Base-by-base conservation (phyloP, 331 rosid species). In the Arachis monticola region DNA sequence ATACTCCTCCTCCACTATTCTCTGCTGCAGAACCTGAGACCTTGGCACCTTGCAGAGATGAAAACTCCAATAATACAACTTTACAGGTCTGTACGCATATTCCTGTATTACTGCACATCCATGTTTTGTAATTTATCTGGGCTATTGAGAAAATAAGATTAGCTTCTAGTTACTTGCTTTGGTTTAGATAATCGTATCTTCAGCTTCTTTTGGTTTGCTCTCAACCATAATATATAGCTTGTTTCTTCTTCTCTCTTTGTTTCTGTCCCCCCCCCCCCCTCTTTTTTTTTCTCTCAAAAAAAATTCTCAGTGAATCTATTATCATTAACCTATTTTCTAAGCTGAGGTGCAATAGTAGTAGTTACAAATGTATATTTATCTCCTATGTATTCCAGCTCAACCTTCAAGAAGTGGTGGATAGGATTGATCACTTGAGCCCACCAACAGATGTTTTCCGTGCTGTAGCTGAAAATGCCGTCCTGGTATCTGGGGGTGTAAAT, bases 381-480 rank as follows among this genome's bases (percentile, higher is more conserved):
- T 80, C 56, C 57, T 44, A 6, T 60, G 42, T 59, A 31, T 60
- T 75, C 57, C 82, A 92, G 97, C 76, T 70, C 77, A 83, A 87
- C 73, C 83, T 87, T 63, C 90, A 80, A 73, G 80, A 80, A 56
- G 89, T 90, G 82, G 90, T 72, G 51, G 87, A 84, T 78, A 86
- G 87, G 81, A 95, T 95, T 65, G 89, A 65, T 65, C 81, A 27
- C 72, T 75, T 73, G 60, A 76, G 83, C 85, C 77, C 87, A 48
- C 88, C 93, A 0, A 79, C 69, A 9, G 89, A 87, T 72, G 80
- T 90, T 59, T 92, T 95, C 82, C 89, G 85, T 40, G 87, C 89
- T 35, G 77, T 90, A 38, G 97, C 82, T 69, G 98, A 92, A 84
- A 89, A 87, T 72, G 89, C 96, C 47, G 83, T 79, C 41, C 85